Base-by-base conservation (phyloP, 2,329 filamentous ascomycete species). In the Iodosphaeria phyllophila region DNA sequence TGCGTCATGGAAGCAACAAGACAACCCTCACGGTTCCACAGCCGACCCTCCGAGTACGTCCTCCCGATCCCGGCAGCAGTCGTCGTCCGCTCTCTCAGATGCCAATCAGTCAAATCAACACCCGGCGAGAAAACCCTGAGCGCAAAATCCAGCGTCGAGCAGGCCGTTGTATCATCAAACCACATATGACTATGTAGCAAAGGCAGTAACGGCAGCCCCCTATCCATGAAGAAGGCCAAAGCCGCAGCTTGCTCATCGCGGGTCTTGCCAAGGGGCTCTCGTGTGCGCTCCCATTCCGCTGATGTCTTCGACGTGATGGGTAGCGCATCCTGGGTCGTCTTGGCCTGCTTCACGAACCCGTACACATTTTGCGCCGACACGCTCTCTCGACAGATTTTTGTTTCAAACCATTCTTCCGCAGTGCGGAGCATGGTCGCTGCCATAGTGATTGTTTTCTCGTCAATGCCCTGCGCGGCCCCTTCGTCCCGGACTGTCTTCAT, bases 81-180 rank as follows among this genome's bases (percentile, higher is more conserved):
- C 1, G 51, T 54, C 23, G 30, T 42, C 16, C 51, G 40, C 41
- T 62, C 53, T 20, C 44, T 40, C 18, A 63, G 27, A 35, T 51
- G 43, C 57, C 58, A 64, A 13, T 44, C 24, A 5, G 35, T 33
- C 20, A 60, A 6, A 25, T 58, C 43, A 1, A 56, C 28, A 0
- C 47, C 43, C 1, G 42, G 46, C 2, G 37, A 39, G 30, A 58
- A 54, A 5, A 58, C 32, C 1, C 59, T 42, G 28, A 64, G 28
- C 4, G 60, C 50, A 36, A 64, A 64, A 32, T 64, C 59, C n/a
- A 64, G 34, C 7, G 47, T 54, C 3, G 51, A 53, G 25, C 51
- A 58, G 3, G 57, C 54, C 5, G 33, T 46, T 0, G 44, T 44
- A 18, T 63, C 56, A 2, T 54, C 47, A 18, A 61, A 43, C 34